Conservation (phyloP, 495 filamentous ascomycete species). For the Penicillium samsonianum region DNA sequence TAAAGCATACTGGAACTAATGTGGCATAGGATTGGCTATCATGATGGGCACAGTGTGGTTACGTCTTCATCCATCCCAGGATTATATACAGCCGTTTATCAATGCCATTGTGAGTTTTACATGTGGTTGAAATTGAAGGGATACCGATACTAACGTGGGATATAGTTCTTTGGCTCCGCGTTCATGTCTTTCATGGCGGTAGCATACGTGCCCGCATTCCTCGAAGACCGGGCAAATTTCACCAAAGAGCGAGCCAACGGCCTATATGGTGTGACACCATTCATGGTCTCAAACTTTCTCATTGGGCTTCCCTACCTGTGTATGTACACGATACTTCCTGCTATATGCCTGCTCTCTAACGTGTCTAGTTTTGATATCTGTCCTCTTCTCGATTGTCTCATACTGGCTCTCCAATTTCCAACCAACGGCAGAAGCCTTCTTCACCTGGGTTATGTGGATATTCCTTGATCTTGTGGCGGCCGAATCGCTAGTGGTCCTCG, state of each 20-base stretch:
- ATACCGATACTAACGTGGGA: slow-evolving; percentile 4
- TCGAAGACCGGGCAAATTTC: slow-evolving; percentile 74
- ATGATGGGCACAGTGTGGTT: slow-evolving; percentile 91
- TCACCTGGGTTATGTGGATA: slow-evolving; percentile 81
- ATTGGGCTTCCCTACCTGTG: slow-evolving; percentile 77
- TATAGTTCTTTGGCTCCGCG: slow-evolving; percentile 70
- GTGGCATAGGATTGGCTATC: slow-evolving; percentile 59
- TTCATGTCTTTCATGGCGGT: slow-evolving; percentile 95
- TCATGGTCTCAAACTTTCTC: slow-evolving; percentile 76
- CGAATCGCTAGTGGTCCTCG: slow-evolving; percentile 75
- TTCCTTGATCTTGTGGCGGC: slow-evolving; percentile 82
- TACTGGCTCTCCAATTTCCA: slow-evolving; percentile 83
- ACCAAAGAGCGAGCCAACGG: slow-evolving; percentile 81
- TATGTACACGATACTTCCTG: slow-evolving; percentile 18
- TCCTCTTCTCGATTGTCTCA: slow-evolving; percentile 70
- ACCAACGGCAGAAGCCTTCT: slow-evolving; percentile 64
- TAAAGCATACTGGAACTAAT: slow-evolving; percentile 9
- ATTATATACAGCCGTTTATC: slow-evolving; percentile 72
- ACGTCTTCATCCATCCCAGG: slow-evolving; percentile 61
- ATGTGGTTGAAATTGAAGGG: not conserved
- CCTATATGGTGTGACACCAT: slow-evolving; percentile 70
- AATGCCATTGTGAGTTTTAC: slow-evolving; percentile 63
- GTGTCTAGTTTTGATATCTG: slow-evolving; percentile 60
- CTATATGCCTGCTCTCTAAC: not conserved
- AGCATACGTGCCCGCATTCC: slow-evolving; percentile 77